phyloP scores from a whole-genome alignment of 2,329 filamentous ascomycete genomes.

The Clarireedia homoeocarpa region DNA sequence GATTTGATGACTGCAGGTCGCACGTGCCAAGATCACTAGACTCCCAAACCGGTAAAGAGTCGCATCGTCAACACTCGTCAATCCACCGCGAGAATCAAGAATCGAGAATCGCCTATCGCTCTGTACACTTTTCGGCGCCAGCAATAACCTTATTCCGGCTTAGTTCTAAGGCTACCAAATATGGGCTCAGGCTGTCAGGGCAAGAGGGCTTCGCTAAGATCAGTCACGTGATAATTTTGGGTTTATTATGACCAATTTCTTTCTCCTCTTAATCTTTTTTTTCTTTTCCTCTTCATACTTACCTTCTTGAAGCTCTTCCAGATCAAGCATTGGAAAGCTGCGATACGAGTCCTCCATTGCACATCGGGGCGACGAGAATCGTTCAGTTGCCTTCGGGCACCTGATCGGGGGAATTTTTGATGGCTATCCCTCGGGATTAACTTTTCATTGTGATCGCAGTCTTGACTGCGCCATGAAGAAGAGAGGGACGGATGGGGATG shows the following conservation, averaged over 20 bases:
- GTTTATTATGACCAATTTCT: background rate
- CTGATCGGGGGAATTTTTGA: conserved; percentile 31
- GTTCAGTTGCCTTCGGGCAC: conserved; percentile 31
- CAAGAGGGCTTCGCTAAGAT: too few species aligned
- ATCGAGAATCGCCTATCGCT: too few species aligned
- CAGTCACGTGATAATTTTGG: too few species aligned
- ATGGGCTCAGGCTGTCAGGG: too few species aligned
- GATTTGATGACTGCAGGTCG: too few species aligned
- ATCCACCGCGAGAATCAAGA: too few species aligned
- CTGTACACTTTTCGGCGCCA: too few species aligned
- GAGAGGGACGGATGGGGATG: background rate
- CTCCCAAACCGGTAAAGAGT: too few species aligned
- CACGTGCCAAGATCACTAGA: too few species aligned
- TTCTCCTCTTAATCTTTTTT: conserved; percentile 3
- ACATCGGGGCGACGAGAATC: conserved; percentile 43
- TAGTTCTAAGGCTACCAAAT: too few species aligned
- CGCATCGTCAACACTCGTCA: too few species aligned
- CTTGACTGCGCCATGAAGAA: conserved; percentile 32
- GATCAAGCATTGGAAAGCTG: conserved; percentile 27
- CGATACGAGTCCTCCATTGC: conserved; percentile 45
- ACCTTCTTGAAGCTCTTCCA: conserved; percentile 35
- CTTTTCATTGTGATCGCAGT: conserved; percentile 33
- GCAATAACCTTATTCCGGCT: too few species aligned
- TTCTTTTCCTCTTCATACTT: conserved; percentile 28
- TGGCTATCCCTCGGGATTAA: conserved; percentile 17